These are phyloP conservation scores for Chalciporus sp. DNA, from an alignment of 1,284 basidiomycete species.

Conservation along the genomic window DNA sequence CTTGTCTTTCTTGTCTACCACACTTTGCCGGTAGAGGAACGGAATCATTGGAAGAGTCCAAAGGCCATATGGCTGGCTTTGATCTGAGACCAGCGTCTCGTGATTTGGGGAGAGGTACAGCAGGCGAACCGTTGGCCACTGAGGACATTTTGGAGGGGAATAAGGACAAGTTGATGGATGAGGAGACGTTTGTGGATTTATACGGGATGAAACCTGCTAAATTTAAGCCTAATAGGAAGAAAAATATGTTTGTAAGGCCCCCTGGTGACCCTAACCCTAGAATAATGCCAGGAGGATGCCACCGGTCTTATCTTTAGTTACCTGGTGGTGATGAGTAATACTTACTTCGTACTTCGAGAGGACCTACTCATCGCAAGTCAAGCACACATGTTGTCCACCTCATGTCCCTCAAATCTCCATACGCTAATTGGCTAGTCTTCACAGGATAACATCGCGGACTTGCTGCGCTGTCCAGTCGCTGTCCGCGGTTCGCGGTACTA, in stretches of 20 bases:
- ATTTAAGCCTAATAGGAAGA: not conserved
- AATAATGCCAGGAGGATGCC: not conserved
- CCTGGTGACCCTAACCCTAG: slow-evolving; percentile 18
- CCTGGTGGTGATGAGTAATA: not conserved
- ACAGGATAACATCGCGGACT: not conserved
- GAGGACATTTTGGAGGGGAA: slow-evolving; percentile 21
- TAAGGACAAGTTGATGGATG: not conserved
- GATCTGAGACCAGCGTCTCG: slow-evolving; percentile 1
- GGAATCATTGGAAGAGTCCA: slow-evolving; percentile 43
- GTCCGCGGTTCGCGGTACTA: not conserved
- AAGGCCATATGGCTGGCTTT: slow-evolving; percentile 65
- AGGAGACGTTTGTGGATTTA: slow-evolving; percentile 12
- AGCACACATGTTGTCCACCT: not conserved
- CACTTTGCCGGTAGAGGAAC: slow-evolving; percentile 62
- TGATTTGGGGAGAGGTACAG: slow-evolving; percentile 21
- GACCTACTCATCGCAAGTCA: too few relatives aligned
- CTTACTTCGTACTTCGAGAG: not conserved
- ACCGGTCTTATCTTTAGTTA: not conserved
- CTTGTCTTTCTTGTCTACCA: slow-evolving; percentile 51
- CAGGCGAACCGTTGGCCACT: slow-evolving; percentile 9
- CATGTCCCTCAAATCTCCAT: not conserved
- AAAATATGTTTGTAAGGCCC: not conserved
- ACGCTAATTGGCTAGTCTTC: not conserved
- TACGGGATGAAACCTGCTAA: slow-evolving; percentile 4
- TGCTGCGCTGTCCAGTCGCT: not conserved